These are phyloP conservation scores for Pseudocercospora pini-densiflorae DNA, from an alignment of 2,329 filamentous ascomycete species.

Conservation along the genomic window DNA sequence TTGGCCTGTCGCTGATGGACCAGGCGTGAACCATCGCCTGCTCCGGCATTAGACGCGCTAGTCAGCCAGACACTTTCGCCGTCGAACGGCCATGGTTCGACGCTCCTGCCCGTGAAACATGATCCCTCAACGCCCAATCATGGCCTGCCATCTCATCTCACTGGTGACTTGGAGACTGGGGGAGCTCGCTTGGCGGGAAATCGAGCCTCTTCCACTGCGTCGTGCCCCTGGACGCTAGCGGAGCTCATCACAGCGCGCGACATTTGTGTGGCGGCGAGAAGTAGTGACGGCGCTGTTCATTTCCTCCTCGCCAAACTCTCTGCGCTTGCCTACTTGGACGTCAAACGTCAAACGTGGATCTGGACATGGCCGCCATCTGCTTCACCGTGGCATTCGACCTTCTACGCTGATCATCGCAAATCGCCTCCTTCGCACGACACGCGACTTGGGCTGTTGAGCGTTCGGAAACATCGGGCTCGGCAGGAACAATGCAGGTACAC, in stretches of 20 bases:
- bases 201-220: neutral
- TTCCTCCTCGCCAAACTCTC: slow-evolving; percentile 10
- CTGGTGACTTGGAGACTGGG: neutral
- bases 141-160: neutral
- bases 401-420: neutral
- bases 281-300: slow-evolving; percentile 5
- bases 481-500: slow-evolving; percentile 6
- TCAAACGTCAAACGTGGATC: neutral
- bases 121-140: neutral
- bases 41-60: neutral
- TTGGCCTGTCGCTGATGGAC: neutral
- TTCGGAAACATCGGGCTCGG: neutral
- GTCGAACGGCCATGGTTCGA: slow-evolving; percentile 1
- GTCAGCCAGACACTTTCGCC: neutral
- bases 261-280: neutral
- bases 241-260: neutral
- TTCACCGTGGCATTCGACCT: neutral
- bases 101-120: neutral
- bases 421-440: too few species aligned
- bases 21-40: neutral
- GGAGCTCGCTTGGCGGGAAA: neutral
- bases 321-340: slow-evolving; percentile 6
- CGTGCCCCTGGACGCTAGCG: neutral
- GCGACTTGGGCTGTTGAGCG: neutral
- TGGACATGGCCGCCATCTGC: neutral